A percentile compares a stretch with the other conserved stretches of the same genome.
phyloP scores from a whole-genome alignment of 1,139 yeast species.

The Debaryomyces nepalensis region DNA sequence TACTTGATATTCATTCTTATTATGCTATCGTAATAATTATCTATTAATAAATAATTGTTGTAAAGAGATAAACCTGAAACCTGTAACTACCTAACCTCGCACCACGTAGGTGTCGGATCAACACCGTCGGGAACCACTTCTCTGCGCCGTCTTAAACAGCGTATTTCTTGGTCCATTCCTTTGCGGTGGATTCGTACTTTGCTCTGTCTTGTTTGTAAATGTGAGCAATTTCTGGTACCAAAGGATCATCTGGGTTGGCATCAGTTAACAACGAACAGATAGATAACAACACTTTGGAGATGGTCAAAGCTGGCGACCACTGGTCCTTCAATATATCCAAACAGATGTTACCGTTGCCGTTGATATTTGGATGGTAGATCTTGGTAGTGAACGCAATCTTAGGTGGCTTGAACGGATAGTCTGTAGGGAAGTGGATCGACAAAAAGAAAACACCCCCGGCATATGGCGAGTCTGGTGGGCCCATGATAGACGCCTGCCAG shows the following conservation, averaged over 20 bases:
- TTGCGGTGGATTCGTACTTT: conserved; percentile 95
- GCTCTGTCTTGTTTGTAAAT: conserved; percentile 93
- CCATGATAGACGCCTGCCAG: conserved; percentile 98
- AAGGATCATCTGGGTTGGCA: conserved; percentile 98
- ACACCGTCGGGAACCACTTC: neutral
- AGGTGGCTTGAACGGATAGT: conserved; percentile 94
- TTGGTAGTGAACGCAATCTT: conserved; percentile 89
- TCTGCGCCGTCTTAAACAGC: conserved; percentile 62
- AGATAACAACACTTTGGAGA: conserved; percentile 85
- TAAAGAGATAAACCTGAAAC: conserved; percentile 14
- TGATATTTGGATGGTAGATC: conserved; percentile 90
- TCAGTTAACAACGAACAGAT: conserved; percentile 92
- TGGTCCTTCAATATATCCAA: conserved; percentile 84
- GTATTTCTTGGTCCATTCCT: conserved; percentile 98
- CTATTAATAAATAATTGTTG: conserved; percentile 16
- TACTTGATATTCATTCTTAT: conserved; percentile 12
- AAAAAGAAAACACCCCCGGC: conserved; percentile 93
- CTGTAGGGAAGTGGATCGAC: conserved; percentile 92
- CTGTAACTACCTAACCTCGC: conserved; percentile 12
- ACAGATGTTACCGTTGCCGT: conserved; percentile 86
- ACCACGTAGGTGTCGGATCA: conserved; percentile 3
- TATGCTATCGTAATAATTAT: conserved; percentile 19
- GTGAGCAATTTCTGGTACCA: conserved; percentile 98
- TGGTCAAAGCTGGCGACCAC: conserved; percentile 91
- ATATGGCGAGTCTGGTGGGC: conserved; percentile 92